phyloP scores from a whole-genome alignment of 257 asterid genomes.

The Nicotiana noctiflora region DNA sequence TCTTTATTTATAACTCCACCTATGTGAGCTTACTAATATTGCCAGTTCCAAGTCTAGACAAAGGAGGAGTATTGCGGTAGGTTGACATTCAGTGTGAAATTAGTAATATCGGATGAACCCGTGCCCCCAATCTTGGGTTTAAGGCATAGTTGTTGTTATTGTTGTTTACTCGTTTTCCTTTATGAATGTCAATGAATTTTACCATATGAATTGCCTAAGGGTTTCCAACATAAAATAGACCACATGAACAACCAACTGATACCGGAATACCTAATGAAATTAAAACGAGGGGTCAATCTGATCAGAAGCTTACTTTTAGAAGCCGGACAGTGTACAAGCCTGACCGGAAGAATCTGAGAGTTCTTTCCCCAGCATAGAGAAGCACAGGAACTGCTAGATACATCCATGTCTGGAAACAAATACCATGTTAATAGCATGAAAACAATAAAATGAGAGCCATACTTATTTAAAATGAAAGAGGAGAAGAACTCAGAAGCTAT shows the following conservation, averaged over 20 bases:
- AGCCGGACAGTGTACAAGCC: constrained; percentile 61
- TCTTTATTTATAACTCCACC: neutral
- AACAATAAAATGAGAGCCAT: neutral
- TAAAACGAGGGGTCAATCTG: neutral
- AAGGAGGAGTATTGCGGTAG: neutral
- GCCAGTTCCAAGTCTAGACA: neutral
- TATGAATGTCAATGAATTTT: neutral
- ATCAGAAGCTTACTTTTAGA: constrained; percentile 50
- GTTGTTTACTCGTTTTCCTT: neutral
- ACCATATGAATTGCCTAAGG: neutral
- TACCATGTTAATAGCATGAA: neutral
- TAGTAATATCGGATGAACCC: neutral
- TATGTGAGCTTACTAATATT: neutral
- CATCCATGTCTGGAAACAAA: constrained; percentile 83
- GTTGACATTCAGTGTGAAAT: neutral
- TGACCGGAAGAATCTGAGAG: constrained; percentile 77
- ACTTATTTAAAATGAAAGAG: neutral
- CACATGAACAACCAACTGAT: neutral
- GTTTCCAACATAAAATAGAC: neutral
- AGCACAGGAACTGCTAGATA: constrained; percentile 85
- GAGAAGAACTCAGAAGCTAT: constrained; percentile 2
- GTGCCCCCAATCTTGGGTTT: neutral
- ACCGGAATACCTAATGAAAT: neutral
- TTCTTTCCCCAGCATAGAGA: constrained; percentile 85
- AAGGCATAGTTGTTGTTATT: neutral